phyloP scores from a whole-genome alignment of 2,329 filamentous ascomycete genomes.

The Sodiomyces alkalinus region DNA sequence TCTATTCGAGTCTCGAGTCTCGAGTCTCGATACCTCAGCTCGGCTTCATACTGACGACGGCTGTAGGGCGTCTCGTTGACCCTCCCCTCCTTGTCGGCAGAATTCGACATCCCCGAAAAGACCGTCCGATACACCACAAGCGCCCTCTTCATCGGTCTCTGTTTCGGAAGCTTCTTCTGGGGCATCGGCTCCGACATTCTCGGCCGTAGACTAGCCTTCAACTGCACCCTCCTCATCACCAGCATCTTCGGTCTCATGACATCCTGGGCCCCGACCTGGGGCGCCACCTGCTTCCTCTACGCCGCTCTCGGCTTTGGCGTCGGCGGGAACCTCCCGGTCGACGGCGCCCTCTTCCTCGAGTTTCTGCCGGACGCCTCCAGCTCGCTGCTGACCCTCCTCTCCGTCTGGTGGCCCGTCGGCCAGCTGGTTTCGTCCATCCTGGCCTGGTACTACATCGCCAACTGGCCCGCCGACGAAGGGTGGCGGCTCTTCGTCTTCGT shows the following conservation, averaged over 20 bases:
- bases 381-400: slow-evolving; percentile 62
- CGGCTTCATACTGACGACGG: slow-evolving; percentile 6
- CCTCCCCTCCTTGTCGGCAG: slow-evolving; percentile 55
- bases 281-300: slow-evolving; percentile 43
- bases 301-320: slow-evolving; percentile 52
- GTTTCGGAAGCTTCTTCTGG: slow-evolving; percentile 67
- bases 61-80: slow-evolving; percentile 58
- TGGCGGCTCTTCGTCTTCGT: slow-evolving; percentile 64
- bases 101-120: slow-evolving; percentile 57
- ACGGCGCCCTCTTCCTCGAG: slow-evolving; percentile 70
- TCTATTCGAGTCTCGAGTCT: too few species aligned
- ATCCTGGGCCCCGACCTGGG: slow-evolving; percentile 55
- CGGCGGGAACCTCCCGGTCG: slow-evolving; percentile 63
- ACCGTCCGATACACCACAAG: slow-evolving; percentile 69
- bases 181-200: slow-evolving; percentile 64
- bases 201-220: slow-evolving; percentile 69
- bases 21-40: too few species aligned
- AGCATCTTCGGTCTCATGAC: slow-evolving; percentile 58
- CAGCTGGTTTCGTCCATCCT: slow-evolving; percentile 58
- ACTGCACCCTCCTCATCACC: slow-evolving; percentile 61
- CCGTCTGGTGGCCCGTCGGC: slow-evolving; percentile 75
- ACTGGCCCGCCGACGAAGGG: slow-evolving; percentile 52
- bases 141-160: slow-evolving; percentile 60
- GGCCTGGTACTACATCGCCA: slow-evolving; percentile 63
- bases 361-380: slow-evolving; percentile 65